Evolutionary conservation across 1,139 yeast species (phyloP).

Genomic region (Geotrichum histeridarum): DNA sequence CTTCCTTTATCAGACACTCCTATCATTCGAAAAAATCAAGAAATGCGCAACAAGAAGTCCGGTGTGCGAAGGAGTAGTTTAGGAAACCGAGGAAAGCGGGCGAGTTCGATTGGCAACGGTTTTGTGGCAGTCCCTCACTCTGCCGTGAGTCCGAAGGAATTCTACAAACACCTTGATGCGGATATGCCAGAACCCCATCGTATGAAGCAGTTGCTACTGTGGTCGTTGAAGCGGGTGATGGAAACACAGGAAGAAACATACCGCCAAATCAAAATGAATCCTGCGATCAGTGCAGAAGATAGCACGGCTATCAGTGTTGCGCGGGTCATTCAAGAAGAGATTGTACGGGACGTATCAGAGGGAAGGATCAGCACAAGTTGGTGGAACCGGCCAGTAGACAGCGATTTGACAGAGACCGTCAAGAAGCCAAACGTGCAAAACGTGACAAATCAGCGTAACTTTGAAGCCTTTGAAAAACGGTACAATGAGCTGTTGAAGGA

Average conservation of each 20-base stretch:
- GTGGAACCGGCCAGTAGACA: conserved; percentile 46
- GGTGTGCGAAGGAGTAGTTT: conserved; percentile 30
- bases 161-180: conserved; percentile 58
- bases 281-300: conserved; percentile 26
- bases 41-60: conserved; percentile 30
- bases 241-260: conserved; percentile 38
- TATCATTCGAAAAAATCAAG: conserved; percentile 40
- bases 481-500: conserved; percentile 46
- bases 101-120: conserved; percentile 73
- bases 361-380: conserved; percentile 63
- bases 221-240: conserved; percentile 58
- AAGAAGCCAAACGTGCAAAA: conserved; percentile 54
- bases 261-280: conserved; percentile 29
- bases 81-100: conserved; percentile 57
- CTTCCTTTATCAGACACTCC: conserved; percentile 44
- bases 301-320: conserved; percentile 40
- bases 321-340: conserved; percentile 60
- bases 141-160: conserved; percentile 52
- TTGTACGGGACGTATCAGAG: conserved; percentile 52
- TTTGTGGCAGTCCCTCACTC: conserved; percentile 63
- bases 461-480: conserved; percentile 45
- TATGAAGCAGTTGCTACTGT: conserved; percentile 62
- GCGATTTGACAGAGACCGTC: conserved; percentile 31
- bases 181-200: conserved; percentile 67
- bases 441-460: conserved; percentile 45